Conservation (phyloP, 1,139 yeast genomes). For the Pichia sp. region DNA sequence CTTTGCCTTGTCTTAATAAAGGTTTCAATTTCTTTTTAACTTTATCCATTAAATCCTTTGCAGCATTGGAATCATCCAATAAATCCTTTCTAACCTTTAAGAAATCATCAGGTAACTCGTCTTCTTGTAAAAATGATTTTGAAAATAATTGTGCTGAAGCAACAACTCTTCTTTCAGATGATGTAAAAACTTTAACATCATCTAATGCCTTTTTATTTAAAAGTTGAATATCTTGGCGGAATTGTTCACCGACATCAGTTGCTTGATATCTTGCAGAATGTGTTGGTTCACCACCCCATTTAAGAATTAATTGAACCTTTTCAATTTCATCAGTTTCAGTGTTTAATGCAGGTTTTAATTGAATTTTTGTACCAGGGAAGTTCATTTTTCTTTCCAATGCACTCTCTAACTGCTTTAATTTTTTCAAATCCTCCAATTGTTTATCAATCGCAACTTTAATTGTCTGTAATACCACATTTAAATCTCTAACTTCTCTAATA, state of each 20-base stretch:
- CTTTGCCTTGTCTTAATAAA: constrained; percentile 86
- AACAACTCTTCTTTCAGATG: constrained; percentile 91
- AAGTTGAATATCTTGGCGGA: constrained; percentile 83
- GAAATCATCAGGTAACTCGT: constrained; percentile 70
- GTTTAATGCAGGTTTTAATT: constrained; percentile 80
- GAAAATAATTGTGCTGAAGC: constrained; percentile 90
- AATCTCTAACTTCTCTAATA: constrained; percentile 80
- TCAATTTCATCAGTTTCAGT: constrained; percentile 62
- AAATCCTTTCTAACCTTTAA: constrained; percentile 82
- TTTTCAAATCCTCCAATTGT: constrained; percentile 71
- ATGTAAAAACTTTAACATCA: constrained; percentile 81
- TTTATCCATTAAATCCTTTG: constrained; percentile 95
- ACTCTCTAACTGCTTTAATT: constrained; percentile 65
- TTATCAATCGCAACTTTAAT: constrained; percentile 76
- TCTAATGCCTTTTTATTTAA: constrained; percentile 79
- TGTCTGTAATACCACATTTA: constrained; percentile 79
- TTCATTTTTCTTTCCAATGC: constrained; percentile 85
- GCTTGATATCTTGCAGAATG: constrained; percentile 96
- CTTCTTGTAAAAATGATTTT: constrained; percentile 68
- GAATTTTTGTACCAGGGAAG: constrained; percentile 95
- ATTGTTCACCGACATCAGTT: constrained; percentile 89
- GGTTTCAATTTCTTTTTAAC: constrained; percentile 97
- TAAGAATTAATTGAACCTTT: constrained; percentile 88
- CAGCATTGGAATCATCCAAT: constrained; percentile 95
- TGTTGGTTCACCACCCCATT: constrained; percentile 99